Percentiles rank a stretch among this genome's conserved stretches.
These are phyloP conservation scores for Trametes polyzona DNA, from an alignment of 1,284 basidiomycete species.

Conservation along the genomic window DNA sequence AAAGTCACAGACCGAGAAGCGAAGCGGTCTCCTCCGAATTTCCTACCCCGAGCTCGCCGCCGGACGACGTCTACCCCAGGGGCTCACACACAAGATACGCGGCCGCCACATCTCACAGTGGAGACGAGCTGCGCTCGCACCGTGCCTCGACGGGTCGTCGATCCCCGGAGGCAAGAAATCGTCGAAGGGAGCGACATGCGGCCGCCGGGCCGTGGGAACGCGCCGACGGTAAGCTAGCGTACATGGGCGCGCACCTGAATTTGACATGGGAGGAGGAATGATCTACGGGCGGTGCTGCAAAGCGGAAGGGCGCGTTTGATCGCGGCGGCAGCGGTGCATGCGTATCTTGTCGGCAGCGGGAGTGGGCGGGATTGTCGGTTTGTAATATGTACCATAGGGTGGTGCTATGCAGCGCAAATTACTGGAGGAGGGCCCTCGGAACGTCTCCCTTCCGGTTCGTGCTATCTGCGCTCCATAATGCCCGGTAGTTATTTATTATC, in stretches of 20 bases:
- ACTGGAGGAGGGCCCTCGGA: no score
- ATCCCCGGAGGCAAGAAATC: not conserved
- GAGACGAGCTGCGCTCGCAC: not conserved
- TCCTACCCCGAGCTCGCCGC: not conserved
- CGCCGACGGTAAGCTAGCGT: not conserved
- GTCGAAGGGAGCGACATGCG: not conserved
- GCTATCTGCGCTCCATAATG: no score
- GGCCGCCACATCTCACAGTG: not conserved
- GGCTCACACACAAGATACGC: not conserved
- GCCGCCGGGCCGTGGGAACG: not conserved
- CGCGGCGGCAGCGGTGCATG: not conserved
- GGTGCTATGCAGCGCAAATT: no score
- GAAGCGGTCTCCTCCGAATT: no score
- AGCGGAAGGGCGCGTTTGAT: not conserved
- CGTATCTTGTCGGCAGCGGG: not conserved
- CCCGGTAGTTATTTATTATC: no score
- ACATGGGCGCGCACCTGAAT: not conserved
- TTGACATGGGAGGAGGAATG: not conserved
- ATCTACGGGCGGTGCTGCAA: not conserved
- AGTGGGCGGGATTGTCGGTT: no score
- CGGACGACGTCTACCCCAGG: not conserved
- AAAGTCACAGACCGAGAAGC: no score
- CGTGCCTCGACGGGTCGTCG: not conserved
- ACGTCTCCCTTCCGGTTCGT: no score
- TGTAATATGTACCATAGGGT: no score